phyloP scores from a whole-genome alignment of 257 asterid species.

The Linderniella brevidens region DNA sequence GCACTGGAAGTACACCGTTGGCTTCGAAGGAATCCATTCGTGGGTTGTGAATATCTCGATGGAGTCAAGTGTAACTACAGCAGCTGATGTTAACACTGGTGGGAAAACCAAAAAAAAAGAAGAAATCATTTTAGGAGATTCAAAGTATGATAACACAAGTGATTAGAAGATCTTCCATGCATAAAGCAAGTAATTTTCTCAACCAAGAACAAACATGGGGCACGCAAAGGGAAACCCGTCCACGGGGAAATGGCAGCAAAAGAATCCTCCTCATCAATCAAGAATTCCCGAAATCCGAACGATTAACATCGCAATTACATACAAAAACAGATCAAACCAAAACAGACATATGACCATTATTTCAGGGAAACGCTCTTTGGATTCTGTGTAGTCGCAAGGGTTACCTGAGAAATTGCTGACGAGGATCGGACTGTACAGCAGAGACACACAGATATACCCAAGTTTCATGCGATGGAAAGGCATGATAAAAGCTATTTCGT shows the following conservation, averaged over 20 bases:
- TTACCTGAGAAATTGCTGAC: conserved; percentile 25
- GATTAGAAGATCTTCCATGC: not conserved
- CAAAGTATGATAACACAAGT: too few relatives aligned
- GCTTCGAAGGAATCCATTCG: conserved; percentile 34
- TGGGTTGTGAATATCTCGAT: conserved; percentile 40
- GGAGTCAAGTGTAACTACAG: conserved; percentile 43
- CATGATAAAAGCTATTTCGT: conserved; percentile 6
- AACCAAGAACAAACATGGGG: too few relatives aligned
- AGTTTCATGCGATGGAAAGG: conserved; percentile 3
- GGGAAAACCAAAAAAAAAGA: not conserved
- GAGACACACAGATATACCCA: conserved; percentile 8
- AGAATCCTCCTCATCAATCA: too few relatives aligned
- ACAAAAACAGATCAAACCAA: not conserved
- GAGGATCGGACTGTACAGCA: conserved; percentile 10
- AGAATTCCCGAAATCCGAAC: too few relatives aligned
- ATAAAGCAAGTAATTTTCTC: not conserved
- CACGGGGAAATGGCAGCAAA: too few relatives aligned
- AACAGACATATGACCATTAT: too few relatives aligned
- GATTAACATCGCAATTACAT: not conserved
- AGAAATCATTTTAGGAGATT: not conserved
- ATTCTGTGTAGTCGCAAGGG: not conserved
- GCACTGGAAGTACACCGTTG: conserved; percentile 35
- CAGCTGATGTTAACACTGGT: conserved; percentile 24
- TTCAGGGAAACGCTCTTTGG: too few relatives aligned
- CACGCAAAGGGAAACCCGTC: too few relatives aligned